Percentiles rank a stretch among this genome's conserved stretches.
phyloP scores from a whole-genome alignment of 306 rosid genomes.

The Acacia confusa region DNA sequence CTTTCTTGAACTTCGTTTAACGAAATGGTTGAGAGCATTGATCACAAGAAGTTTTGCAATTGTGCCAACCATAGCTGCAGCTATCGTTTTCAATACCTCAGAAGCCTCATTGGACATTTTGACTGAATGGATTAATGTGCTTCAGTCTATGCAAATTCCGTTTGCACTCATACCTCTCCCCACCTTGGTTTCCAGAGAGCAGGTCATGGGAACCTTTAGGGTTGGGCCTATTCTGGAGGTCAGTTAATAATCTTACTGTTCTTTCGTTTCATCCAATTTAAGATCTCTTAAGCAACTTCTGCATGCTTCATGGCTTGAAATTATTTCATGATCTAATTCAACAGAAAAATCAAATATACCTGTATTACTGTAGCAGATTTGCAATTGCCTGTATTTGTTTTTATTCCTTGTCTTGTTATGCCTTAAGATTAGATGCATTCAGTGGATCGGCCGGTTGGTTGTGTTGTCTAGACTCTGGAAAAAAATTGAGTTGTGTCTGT shows the following conservation, averaged over 20 bases:
- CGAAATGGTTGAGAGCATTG: conserved; percentile 58
- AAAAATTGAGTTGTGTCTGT: no score
- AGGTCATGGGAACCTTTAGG: conserved; percentile 53
- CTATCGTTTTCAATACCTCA: conserved; percentile 45
- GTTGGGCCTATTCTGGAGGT: conserved; percentile 48
- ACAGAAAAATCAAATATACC: no score
- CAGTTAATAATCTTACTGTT: background rate
- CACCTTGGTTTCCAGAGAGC: conserved; percentile 49
- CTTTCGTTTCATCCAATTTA: background rate
- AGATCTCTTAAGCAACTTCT: background rate
- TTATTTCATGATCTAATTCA: background rate
- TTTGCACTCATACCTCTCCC: conserved; percentile 57
- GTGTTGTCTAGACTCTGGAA: no score
- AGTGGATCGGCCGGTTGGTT: no score
- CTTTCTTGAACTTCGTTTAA: conserved; percentile 50
- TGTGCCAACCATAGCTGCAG: conserved; percentile 50
- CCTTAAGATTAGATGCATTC: no score
- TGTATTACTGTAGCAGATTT: no score
- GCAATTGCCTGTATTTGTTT: no score
- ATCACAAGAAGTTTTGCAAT: conserved; percentile 51
- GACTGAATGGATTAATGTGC: conserved; percentile 57
- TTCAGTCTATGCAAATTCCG: conserved; percentile 56
- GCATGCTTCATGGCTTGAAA: background rate
- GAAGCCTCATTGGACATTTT: conserved; percentile 48
- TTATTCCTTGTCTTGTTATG: no score